These are phyloP conservation scores for Sclerotinia subarctica DNA, from an alignment of 2,329 filamentous ascomycete species.

Conservation along the genomic window DNA sequence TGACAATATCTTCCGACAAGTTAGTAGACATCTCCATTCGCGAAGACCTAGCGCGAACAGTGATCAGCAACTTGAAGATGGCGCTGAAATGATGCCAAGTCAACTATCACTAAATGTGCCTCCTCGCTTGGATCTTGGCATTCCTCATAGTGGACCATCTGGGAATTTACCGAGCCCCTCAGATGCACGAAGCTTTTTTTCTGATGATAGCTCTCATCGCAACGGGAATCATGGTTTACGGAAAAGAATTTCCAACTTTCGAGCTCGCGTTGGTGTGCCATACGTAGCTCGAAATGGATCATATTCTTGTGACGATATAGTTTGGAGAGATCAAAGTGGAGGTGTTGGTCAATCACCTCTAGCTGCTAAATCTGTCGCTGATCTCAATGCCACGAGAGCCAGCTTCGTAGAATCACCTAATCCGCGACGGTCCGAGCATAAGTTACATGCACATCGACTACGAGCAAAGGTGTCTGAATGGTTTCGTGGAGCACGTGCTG, in stretches of 20 bases:
- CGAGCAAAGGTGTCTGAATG: slow-evolving; percentile 33
- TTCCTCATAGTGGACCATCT: slow-evolving; percentile 19
- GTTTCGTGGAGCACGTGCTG: slow-evolving; percentile 33
- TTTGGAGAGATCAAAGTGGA: slow-evolving; percentile 28
- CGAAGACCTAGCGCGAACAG: slow-evolving; percentile 31
- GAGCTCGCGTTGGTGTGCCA: slow-evolving; percentile 31
- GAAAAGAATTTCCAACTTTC: slow-evolving; percentile 34
- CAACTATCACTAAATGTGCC: slow-evolving; percentile 19
- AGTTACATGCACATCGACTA: slow-evolving; percentile 27
- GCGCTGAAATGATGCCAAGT: slow-evolving; percentile 9
- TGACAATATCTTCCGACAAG: slow-evolving; percentile 36
- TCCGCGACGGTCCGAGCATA: slow-evolving; percentile 23
- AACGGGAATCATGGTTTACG: slow-evolving; percentile 29
- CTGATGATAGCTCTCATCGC: slow-evolving; percentile 40
- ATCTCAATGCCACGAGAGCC: slow-evolving; percentile 26
- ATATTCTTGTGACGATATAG: slow-evolving; percentile 35
- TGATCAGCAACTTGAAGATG: slow-evolving; percentile 20
- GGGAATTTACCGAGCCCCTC: slow-evolving; percentile 26
- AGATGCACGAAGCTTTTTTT: slow-evolving; percentile 41
- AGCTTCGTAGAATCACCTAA: slow-evolving; percentile 24
- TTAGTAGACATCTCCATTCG: slow-evolving; percentile 33
- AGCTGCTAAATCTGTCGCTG: slow-evolving; percentile 27
- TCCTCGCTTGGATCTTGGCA: slow-evolving; percentile 18
- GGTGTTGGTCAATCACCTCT: slow-evolving; percentile 19
- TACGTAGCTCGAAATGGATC: slow-evolving; percentile 31